These are phyloP conservation scores for Odontarrhena argentea DNA, from an alignment of 345 rosid genomes.

Conservation along the genomic window DNA sequence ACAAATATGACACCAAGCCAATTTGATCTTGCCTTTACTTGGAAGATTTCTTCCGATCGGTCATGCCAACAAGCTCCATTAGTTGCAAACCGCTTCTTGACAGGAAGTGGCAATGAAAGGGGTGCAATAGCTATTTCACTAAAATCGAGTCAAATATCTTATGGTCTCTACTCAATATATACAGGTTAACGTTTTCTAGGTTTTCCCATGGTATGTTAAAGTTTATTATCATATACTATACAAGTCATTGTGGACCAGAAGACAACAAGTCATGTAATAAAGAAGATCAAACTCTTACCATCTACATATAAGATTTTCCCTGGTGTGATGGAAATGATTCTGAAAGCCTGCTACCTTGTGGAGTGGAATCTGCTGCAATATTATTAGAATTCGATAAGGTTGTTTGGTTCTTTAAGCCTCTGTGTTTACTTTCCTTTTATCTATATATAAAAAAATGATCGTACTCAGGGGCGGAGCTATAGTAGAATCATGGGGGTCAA, in stretches of 20 bases:
- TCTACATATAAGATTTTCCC: constrained; percentile 89
- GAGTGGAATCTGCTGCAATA: constrained; percentile 69
- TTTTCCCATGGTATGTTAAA: constrained; percentile 95
- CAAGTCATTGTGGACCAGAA: constrained; percentile 69
- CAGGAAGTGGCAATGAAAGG: constrained; percentile 71
- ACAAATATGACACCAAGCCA: too few relatives aligned
- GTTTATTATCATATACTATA: constrained; percentile 79
- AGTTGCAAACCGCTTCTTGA: too few relatives aligned
- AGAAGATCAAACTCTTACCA: constrained; percentile 76
- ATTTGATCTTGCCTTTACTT: too few relatives aligned
- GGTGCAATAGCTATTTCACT: constrained; percentile 79
- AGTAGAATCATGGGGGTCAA: too few relatives aligned
- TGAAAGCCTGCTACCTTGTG: constrained; percentile 81
- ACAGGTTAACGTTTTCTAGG: constrained; percentile 75
- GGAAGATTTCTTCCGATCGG: too few relatives aligned
- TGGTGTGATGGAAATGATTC: constrained; percentile 84
- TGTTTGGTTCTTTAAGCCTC: constrained; percentile 8
- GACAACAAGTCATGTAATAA: constrained; percentile 51
- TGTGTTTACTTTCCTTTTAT: not conserved
- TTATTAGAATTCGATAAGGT: constrained; percentile 95
- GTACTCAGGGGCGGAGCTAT: too few relatives aligned
- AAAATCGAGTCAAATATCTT: constrained; percentile 41
- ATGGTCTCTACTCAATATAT: constrained; percentile 54
- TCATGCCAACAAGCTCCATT: too few relatives aligned
- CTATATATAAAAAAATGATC: not conserved